Percentiles rank a stretch among this genome's conserved stretches.
phyloP scores from a whole-genome alignment of 1,139 yeast genomes.

The Yamadazyma dendronema region DNA sequence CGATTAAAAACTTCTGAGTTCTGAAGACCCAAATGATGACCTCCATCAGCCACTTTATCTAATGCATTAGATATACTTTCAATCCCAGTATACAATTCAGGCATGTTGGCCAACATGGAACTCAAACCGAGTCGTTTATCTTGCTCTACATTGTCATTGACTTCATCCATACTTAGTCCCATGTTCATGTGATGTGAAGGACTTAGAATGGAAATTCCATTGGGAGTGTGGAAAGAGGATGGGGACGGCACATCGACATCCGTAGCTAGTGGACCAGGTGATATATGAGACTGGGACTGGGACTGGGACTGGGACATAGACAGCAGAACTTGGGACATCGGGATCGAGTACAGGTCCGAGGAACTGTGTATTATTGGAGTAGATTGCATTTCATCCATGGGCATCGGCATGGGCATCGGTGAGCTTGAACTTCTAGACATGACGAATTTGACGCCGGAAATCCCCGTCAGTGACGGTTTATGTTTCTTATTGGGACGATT shows the following conservation, averaged over 20 bases:
- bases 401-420: background rate
- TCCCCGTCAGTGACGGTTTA: background rate
- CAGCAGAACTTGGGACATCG: no score
- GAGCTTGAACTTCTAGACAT: background rate
- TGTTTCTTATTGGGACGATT: background rate
- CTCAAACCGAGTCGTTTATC: background rate
- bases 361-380: no score
- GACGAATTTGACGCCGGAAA: background rate
- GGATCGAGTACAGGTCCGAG: no score
- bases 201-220: slow-evolving; percentile 14
- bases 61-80: slow-evolving; percentile 29
- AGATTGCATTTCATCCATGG: background rate
- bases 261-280: no score
- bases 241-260: slow-evolving; percentile 7
- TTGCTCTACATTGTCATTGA: no score
- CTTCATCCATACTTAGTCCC: no score
- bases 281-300: no score
- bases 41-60: slow-evolving; percentile 29
- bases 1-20: slow-evolving; percentile 30
- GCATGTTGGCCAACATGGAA: slow-evolving; percentile 6
- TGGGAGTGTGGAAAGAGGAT: slow-evolving; percentile 15
- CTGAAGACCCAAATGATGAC: slow-evolving; percentile 27
- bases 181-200: no score
- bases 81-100: slow-evolving; percentile 22
- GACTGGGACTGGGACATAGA: no score